A percentile compares a stretch with the other conserved stretches of the same genome.
These are phyloP conservation scores for Knoxdaviesia capensis DNA, from an alignment of 2,329 filamentous ascomycete genomes.

Conservation along the genomic window DNA sequence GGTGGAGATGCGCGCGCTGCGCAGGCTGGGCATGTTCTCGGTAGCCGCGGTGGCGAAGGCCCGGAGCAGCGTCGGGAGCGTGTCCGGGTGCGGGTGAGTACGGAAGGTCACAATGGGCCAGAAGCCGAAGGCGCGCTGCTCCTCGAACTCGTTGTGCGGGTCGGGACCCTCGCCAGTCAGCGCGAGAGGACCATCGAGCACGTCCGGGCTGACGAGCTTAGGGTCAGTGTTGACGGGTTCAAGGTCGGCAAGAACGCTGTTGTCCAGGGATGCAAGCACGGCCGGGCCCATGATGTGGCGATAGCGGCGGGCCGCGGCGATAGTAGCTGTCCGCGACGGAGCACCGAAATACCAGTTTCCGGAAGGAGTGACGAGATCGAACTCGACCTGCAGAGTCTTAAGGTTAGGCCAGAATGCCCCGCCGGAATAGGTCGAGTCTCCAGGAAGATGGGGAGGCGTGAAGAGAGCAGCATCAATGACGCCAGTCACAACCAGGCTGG, in stretches of 20 bases:
- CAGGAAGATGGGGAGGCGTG: neutral
- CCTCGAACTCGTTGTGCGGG: neutral
- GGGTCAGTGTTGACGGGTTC: neutral
- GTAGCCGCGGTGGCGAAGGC: slow-evolving; percentile 10
- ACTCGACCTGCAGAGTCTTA: neutral
- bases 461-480: neutral
- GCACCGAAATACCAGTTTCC: neutral
- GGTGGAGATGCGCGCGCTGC: neutral
- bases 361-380: neutral
- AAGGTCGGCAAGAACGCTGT: neutral
- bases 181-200: neutral
- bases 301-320: too few species aligned
- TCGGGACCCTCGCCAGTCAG: neutral
- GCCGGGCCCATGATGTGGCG: too few species aligned
- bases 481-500: neutral
- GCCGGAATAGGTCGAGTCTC: neutral
- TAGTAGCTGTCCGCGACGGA: too few species aligned
- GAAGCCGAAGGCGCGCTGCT: neutral
- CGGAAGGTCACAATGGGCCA: neutral
- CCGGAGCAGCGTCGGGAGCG: slow-evolving; percentile 2
- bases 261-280: neutral
- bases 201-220: neutral
- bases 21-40: slow-evolving; percentile 6
- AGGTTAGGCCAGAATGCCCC: neutral
- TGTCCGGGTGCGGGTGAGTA: neutral